Evolutionary conservation across 192 early-diverging fungal species (phyloP), one percentile per base, ranked within the genome.

Genomic region (Rhizophlyctis rosea): DNA sequence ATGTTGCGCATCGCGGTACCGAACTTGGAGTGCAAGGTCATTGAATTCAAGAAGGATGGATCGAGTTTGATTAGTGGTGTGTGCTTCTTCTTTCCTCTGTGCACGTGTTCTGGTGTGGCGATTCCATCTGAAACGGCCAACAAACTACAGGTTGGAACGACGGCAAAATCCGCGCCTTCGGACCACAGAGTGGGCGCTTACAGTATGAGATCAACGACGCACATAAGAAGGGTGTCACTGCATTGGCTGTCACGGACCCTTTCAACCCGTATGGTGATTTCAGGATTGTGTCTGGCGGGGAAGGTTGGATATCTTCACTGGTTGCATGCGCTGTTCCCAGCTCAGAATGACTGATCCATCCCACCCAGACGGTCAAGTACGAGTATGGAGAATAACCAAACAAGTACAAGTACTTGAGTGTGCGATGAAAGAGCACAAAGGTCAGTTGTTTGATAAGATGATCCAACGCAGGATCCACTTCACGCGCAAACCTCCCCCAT

Each of bases 361-460:
- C 21, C 25, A 47, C 7, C 0, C 18, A 77, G 82, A 84, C 65
- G 82, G 82, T 9, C 80, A 82, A 71, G 80, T 84, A 11, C 69
- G 82, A 27, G 76, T 84, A 2, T 84, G 82, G 82, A 68, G 73
- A 30, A 64, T 84, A 13, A 72, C 77, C 3, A 33, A 59, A 21
- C 67, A 73, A 35, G 65, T 70, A 2, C 82, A 73, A 44, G 57
- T 34, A 18, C 71, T 84, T 3, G 77, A 80, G 49, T 69, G 80
- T 52, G 75, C 80, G 33, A 74, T 84, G 74, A 84, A 84, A 62
- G 82, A 84, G 67, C 82, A 84, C 70, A 84, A 84, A 50, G 80
- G 73, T 61, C 28, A 32, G 27, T n/a, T n/a, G n/a, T n/a, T n/a
- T n/a, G 5, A n/a, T 59, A 61, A 7, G 24, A n/a, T 29, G 9